Evolutionary conservation across 108 stramenopile genomes (phyloP), one percentile per base, ranked within the genome.

Genomic region (Schizochytrium sp.): DNA sequence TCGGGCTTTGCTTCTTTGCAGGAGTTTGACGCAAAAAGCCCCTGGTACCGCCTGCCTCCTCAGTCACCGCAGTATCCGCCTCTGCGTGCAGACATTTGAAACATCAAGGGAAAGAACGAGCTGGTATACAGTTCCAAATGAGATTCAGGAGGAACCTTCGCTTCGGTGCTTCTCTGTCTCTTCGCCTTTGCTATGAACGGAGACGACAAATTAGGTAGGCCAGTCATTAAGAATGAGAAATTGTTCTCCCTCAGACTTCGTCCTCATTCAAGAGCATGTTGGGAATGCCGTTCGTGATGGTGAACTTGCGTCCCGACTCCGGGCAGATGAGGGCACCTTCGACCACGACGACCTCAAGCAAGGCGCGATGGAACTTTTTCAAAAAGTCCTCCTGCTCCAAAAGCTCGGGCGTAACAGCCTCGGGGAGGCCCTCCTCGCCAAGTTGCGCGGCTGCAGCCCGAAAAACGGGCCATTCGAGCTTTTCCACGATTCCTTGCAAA

Each of bases 251-350:
- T 89, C 93, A 97, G 44, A 98, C 93, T 92, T 98, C 98, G 93
- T 99, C 98, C 88, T 98, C 98, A 87, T 98, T 97, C 48, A 99
- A 92, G 60, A 98, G 95, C 98, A 98, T 98, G 89, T 98, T 98
- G 5, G 98, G 98, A 72, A 98, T 97, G 48, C 96, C 92, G 45
- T 98, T 95, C 87, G 95, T 96, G 72, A 98, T 95, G 18, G 96
- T 94, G 89, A 98, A 98, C 83, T 93, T 93, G 5, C 98, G 91
- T 57, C 96, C 96, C 16, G 97, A 97, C 92, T 96, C 95, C 0
- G 97, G 97, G 92, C 98, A 98, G 10, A 97, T 87, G 72, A 98
- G 91, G 57, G 88, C 60, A 25, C 97, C 98, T 41, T 97, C 96
- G 55, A 95, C 63, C n/a, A 98, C 93, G 88, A 97, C 97, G 16